Conservation (phyloP, 2,329 filamentous ascomycete genomes). For the Endothia cerciana region DNA sequence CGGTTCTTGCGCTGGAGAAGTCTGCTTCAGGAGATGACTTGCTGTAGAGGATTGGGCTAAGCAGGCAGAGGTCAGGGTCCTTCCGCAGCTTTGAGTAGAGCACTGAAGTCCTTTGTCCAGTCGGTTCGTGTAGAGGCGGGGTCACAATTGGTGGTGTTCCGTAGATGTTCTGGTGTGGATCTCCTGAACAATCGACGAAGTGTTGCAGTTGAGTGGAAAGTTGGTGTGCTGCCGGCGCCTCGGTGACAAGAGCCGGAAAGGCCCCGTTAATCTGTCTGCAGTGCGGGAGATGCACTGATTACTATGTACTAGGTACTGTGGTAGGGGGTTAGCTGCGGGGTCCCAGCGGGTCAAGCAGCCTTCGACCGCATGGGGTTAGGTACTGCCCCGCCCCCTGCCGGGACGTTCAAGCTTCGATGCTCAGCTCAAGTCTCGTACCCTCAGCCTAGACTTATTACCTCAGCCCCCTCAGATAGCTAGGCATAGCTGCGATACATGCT, state of each 20-base stretch:
- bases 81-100: neutral
- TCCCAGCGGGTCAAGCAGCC: neutral
- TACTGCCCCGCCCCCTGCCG: too few relatives aligned
- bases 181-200: slow-evolving; percentile 2
- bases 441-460: neutral
- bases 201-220: neutral
- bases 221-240: neutral
- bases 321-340: neutral
- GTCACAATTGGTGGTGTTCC: neutral
- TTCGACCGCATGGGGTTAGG: neutral
- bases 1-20: neutral
- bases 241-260: neutral
- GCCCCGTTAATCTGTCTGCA: neutral
- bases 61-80: neutral
- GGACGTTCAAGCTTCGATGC: neutral
- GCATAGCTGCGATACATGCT: neutral
- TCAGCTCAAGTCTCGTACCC: too few relatives aligned
- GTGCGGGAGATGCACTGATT: neutral
- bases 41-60: neutral
- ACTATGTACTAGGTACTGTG: neutral
- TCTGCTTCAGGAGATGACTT: neutral
- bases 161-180: neutral
- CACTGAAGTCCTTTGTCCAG: neutral
- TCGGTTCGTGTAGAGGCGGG: neutral
- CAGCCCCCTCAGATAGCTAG: neutral